A percentile compares a stretch with the other conserved stretches of the same genome.
phyloP scores from a whole-genome alignment of 805 yeast genomes.

The Candida ovalis region DNA sequence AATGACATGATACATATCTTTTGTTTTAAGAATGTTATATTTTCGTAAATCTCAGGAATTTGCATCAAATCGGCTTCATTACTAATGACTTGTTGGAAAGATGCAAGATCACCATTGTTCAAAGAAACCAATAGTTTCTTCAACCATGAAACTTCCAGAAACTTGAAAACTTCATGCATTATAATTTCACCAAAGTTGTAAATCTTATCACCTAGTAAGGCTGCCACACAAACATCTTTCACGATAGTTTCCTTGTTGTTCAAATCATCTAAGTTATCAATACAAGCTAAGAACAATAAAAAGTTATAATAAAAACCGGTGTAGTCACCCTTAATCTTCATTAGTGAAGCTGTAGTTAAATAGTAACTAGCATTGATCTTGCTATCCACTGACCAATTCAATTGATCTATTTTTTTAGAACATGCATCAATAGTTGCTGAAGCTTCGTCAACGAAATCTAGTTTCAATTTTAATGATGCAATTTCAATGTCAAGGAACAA shows the following conservation, averaged over 20 bases:
- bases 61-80: constrained; percentile 12
- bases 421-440: constrained; percentile 64
- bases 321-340: constrained; percentile 72
- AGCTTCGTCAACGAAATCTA: constrained; percentile 52
- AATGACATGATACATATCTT: constrained; percentile 91
- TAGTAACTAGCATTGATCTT: constrained; percentile 81
- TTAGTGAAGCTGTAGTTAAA: constrained; percentile 71
- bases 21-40: constrained; percentile 71
- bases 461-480: constrained; percentile 62
- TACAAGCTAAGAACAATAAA: constrained; percentile 76
- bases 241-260: constrained; percentile 40
- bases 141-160: constrained; percentile 56
- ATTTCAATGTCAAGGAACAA: constrained; percentile 64
- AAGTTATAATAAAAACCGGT: constrained; percentile 78
- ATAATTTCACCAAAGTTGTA: constrained; percentile 95
- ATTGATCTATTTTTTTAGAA: constrained; percentile 51
- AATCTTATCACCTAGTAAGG: constrained; percentile 84
- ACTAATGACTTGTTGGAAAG: constrained; percentile 47
- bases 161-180: constrained; percentile 76
- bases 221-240: constrained; percentile 78
- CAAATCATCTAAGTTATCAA: constrained; percentile 44
- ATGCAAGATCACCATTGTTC: constrained; percentile 71
- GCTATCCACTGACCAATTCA: constrained; percentile 48
- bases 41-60: constrained; percentile 39
- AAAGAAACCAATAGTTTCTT: constrained; percentile 64